Evolutionary conservation across 2,329 filamentous ascomycete genomes (phyloP), one percentile per base, ranked within the genome.

Genomic region (Beauveria sp.): DNA sequence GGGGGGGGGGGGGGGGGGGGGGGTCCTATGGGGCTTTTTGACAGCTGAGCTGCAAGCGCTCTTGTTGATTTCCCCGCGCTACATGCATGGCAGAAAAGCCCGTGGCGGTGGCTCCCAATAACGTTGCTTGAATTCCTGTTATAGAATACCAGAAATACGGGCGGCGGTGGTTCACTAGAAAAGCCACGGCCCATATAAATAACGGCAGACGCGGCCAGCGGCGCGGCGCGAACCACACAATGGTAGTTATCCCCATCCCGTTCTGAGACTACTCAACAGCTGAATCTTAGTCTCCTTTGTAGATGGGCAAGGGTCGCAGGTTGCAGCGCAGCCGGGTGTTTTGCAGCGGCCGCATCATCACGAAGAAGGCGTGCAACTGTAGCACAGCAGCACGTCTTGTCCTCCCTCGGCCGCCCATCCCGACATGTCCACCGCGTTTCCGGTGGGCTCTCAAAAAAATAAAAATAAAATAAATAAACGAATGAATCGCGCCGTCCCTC

Each of bases 151-250:
- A 12, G 6, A 26, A 48, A 47, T 55, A 55, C 54, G 37, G 53
- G 53, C 40, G 53, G 53, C 40, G n/a, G 14, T n/a, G 26, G 18
- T 51, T 46, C 26, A 26, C 54, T 47, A 14, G 26, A 52, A 9
- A 59, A 59, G 56, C 47, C 47, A 59, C 46, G 56, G 56, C 37
- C 58, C 58, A 60, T 60, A 60, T 60, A 60, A 60, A 60, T 60
- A 60, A 51, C 58, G 58, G 58, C 50, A 60, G 50, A 55, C 50
- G 28, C 46, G 55, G 55, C 22, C 37, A 28, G 26, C 58, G 58
- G 58, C 41, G 58, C 58, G 58, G 58, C 43, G 58, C 58, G 58
- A 60, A 60, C 58, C 34, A 50, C 34, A 47, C 41, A 47, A 47
- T 48, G 43, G 26, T 43, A 12, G 41, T 20, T n/a, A 34, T 14